Conservation (phyloP, 176 grass and related monocot species). For the Oryza coarctata region DNA sequence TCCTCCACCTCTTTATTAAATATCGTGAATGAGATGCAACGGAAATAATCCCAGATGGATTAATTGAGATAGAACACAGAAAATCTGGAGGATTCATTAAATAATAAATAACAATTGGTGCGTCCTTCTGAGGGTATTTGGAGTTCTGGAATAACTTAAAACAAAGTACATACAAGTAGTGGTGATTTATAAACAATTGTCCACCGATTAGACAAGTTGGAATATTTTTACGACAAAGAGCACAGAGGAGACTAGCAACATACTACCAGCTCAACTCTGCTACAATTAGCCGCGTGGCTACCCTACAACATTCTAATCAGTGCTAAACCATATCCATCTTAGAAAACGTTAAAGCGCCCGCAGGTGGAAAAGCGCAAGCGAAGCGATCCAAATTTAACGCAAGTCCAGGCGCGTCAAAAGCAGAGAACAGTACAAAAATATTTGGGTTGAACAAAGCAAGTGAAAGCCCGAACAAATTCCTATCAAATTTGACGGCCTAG, state of each 20-base stretch:
- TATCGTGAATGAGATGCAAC: not conserved
- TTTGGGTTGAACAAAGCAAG: not conserved
- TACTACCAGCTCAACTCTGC: not conserved
- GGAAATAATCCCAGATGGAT: not conserved
- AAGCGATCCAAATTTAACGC: constrained; percentile 35
- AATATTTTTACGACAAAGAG: not conserved
- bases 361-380: constrained; percentile 17
- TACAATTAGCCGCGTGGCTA: not conserved
- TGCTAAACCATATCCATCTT: not conserved
- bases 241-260: not conserved
- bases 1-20: not conserved
- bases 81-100: not conserved
- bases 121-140: not conserved
- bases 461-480: constrained; percentile 20
- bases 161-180: not conserved
- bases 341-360: not conserved
- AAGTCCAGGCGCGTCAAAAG: not conserved
- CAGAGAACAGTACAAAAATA: constrained; percentile 13
- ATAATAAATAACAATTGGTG: not conserved
- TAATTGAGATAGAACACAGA: not conserved
- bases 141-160: not conserved
- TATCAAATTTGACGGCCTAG: not conserved
- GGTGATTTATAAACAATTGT: not conserved
- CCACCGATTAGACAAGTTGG: not conserved
- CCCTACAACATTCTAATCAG: constrained; percentile 14